Base-by-base conservation (phyloP, 768 basidiomycete species). In the Mycena capillaripes region DNA sequence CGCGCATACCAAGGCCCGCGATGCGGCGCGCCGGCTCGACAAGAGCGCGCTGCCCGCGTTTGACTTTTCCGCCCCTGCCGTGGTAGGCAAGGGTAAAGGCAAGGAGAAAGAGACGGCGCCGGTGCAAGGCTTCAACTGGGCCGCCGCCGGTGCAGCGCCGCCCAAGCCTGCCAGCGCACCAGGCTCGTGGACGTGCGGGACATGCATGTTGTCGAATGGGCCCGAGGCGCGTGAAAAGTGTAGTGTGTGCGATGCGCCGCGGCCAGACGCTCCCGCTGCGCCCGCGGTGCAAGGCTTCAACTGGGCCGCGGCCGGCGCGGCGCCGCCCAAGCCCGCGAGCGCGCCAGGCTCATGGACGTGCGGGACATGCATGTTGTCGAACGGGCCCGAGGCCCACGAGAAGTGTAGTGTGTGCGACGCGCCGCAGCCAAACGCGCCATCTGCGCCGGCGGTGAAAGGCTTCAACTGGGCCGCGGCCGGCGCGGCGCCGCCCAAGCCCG, bases 281-380 rank as follows among this genome's bases (percentile, higher is more conserved):
- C 55, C 70, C 40, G 38, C 75, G 38, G 72, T 78, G 59, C 76
- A 80, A 16, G 81, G 82, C 48, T 88, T 88, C 64, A 84, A 92
- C 75, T 93, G 89, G 88, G 83, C 86, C 2, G 90, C 89, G 12
- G 90, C 90, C 0, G 92, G 91, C 4, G 78, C 88, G 65, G 91
- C 88, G 72, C 78, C 85, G 3, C 87, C 90, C 7, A 69, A 81
- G 2, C 36, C 74, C 23, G 77, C 69, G 7, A 77, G 74, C 55
- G 79, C 75, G 25, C 76, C 77, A 58, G 72, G 74, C 21, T 75
- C 71, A n/a, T 94, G 93, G 93, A 87, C 74, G 19, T 95, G 93
- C 77, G 80, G 79, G 0, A 74, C 79, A 4, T 95, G 94, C 71
- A 82, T 81, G 78, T 75, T 91, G 61, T 72, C 77, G 50, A 93